Conservation (phyloP, 192 early-diverging fungal genomes). For the Gamsiella multidivaricata region DNA sequence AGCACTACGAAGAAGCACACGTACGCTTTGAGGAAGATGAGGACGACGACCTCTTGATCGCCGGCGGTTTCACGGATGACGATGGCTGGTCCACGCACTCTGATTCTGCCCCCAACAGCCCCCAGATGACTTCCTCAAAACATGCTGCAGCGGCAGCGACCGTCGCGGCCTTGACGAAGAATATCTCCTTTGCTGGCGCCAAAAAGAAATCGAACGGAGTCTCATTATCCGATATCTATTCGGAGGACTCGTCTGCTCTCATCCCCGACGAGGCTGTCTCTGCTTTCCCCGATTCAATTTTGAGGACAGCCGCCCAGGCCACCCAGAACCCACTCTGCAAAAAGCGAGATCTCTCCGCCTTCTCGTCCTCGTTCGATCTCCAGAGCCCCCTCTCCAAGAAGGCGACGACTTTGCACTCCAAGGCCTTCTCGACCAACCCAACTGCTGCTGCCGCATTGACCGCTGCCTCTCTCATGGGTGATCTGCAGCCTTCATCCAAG, state of each 20-base stretch:
- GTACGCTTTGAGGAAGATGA: slow-evolving; percentile 81
- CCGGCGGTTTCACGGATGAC: slow-evolving; percentile 39
- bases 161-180: slow-evolving; percentile 18
- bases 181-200: neutral
- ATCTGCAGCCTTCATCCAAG: slow-evolving; percentile 9
- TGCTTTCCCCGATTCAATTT: slow-evolving; percentile 42
- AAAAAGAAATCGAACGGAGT: slow-evolving; percentile 49
- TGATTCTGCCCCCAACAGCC: slow-evolving; percentile 41
- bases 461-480: slow-evolving; percentile 13
- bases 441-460: slow-evolving; percentile 14
- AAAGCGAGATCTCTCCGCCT: slow-evolving; percentile 36
- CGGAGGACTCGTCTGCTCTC: slow-evolving; percentile 39
- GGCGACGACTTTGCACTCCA: neutral
- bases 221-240: slow-evolving; percentile 53
- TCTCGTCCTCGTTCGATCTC: slow-evolving; percentile 39
- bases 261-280: slow-evolving; percentile 48
- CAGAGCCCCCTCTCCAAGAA: slow-evolving; percentile 47
- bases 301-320: slow-evolving; percentile 5
- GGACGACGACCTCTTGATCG: slow-evolving; percentile 26
- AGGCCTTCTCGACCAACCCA: neutral
- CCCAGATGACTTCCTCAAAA: slow-evolving; percentile 25
- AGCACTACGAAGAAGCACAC: slow-evolving; percentile 97
- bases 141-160: slow-evolving; percentile 37
- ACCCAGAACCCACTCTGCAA: slow-evolving; percentile 5
- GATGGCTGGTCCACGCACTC: slow-evolving; percentile 53